Conservation (phyloP, 495 filamentous ascomycete species). For the Neurospora sp. region DNA sequence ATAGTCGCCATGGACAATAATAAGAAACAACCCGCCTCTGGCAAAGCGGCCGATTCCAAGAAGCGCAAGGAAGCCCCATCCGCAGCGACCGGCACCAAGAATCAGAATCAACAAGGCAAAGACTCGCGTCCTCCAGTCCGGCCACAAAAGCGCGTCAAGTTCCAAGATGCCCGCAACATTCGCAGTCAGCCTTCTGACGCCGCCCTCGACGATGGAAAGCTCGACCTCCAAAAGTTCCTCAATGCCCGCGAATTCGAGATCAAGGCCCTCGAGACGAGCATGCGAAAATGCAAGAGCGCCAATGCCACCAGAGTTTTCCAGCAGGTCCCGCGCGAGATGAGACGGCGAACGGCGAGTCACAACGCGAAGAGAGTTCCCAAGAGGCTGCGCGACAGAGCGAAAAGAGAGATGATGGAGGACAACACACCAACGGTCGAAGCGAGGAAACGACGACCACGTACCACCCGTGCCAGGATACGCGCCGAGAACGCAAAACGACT, state of each 20-base stretch:
- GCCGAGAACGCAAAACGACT: conserved; percentile 71
- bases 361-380: conserved; percentile 89
- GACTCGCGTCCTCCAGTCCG: conserved; percentile 3
- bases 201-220: conserved; percentile 64
- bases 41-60: neutral
- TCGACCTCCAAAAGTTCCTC: conserved; percentile 75
- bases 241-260: conserved; percentile 82
- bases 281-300: conserved; percentile 58
- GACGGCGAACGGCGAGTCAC: conserved; percentile 84
- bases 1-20: conserved; percentile 5
- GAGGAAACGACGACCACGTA: conserved; percentile 59
- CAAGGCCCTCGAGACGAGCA: conserved; percentile 66
- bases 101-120: neutral
- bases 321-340: conserved; percentile 70
- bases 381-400: conserved; percentile 58
- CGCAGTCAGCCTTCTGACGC: conserved; percentile 60
- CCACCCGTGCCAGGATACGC: conserved; percentile 60
- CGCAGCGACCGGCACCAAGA: neutral
- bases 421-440: conserved; percentile 79
- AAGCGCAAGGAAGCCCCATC: conserved; percentile 12
- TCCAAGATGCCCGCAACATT: conserved; percentile 58
- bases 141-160: conserved; percentile 47
- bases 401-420: conserved; percentile 77
- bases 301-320: conserved; percentile 76
- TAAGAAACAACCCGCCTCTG: neutral